Evolutionary conservation across 306 rosid species (phyloP).

Genomic region (Clitoria ternatea): DNA sequence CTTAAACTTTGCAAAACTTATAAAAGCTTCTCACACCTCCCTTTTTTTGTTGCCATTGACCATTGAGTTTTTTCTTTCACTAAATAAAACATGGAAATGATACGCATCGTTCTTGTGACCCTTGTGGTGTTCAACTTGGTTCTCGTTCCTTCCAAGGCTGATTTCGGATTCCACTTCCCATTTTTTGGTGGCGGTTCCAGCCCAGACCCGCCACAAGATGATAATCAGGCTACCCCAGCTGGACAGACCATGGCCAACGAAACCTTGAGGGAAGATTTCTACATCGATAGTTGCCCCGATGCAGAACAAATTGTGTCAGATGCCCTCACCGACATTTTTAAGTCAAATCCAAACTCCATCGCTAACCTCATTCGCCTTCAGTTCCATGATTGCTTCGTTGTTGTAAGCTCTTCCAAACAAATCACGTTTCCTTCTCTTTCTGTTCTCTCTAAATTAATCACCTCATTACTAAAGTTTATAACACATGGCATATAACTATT

Average conservation of each 20-base stretch:
- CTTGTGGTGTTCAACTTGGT: constrained; percentile 13
- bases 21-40: not conserved
- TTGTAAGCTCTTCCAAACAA: constrained; percentile 33
- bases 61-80: not conserved
- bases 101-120: not conserved
- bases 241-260: no score
- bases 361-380: constrained; percentile 52
- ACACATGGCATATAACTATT: not conserved
- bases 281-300: constrained; percentile 35
- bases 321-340: not conserved
- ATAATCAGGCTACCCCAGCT: no score
- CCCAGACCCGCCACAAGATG: not conserved
- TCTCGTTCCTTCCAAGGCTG: constrained; percentile 10
- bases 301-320: constrained; percentile 42
- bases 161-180: no score
- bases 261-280: constrained; percentile 34
- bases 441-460: not conserved
- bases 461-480: not conserved
- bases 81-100: not conserved
- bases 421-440: not conserved
- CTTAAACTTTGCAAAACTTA: not conserved
- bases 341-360: constrained; percentile 18
- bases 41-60: not conserved
- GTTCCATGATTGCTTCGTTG: constrained; percentile 78
- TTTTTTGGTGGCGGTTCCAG: not conserved